These are phyloP conservation scores for Fusarium nematophilum DNA, from an alignment of 2,329 filamentous ascomycete species.

Conservation along the genomic window DNA sequence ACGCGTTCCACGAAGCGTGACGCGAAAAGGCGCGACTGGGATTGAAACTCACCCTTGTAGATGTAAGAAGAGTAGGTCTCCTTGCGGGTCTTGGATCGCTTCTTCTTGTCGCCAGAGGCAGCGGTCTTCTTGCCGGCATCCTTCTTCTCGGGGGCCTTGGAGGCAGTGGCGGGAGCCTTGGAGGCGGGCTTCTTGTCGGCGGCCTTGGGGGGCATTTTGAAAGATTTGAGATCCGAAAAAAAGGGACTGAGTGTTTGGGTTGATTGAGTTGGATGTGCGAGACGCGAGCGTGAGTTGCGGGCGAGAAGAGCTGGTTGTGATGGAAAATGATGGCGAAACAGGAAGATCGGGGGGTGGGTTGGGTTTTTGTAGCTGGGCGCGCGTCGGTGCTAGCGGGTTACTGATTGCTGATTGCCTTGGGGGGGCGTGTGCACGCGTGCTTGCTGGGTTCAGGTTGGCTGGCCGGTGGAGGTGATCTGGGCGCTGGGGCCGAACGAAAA, in stretches of 20 bases:
- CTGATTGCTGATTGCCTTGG: conserved; percentile 67
- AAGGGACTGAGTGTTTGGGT: conserved; percentile 19
- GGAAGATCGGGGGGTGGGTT: conserved; percentile 63
- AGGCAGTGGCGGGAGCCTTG: conserved; percentile 87
- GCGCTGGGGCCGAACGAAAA: conserved; percentile 7
- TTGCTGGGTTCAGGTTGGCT: conserved; percentile 18
- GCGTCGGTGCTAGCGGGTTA: conserved; percentile 62
- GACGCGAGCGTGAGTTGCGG: conserved; percentile 35
- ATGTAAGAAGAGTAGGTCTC: conserved; percentile 99
- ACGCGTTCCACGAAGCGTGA: conserved; percentile 20
- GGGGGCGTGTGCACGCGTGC: conserved; percentile 41
- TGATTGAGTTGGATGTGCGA: conserved; percentile 27
- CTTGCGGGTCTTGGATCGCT: conserved; percentile 99
- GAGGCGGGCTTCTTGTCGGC: conserved; percentile 99
- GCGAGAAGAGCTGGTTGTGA: conserved; percentile 50
- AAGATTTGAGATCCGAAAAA: conserved; percentile 27
- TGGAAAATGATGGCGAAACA: conserved; percentile 59
- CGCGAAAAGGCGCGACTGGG: conserved; percentile 18
- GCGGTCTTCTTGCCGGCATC: conserved; percentile 99
- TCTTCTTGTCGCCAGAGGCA: conserved; percentile 98
- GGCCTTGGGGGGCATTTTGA: conserved; percentile 92
- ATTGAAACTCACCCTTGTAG: conserved; percentile 86
- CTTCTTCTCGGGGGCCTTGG: conserved; percentile 90
- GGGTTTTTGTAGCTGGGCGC: conserved; percentile 72
- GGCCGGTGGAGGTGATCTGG: conserved; percentile 36